Percentiles rank a stretch among this genome's conserved stretches.
These are phyloP conservation scores for Fagus crenata DNA, from an alignment of 306 rosid species.

Conservation along the genomic window DNA sequence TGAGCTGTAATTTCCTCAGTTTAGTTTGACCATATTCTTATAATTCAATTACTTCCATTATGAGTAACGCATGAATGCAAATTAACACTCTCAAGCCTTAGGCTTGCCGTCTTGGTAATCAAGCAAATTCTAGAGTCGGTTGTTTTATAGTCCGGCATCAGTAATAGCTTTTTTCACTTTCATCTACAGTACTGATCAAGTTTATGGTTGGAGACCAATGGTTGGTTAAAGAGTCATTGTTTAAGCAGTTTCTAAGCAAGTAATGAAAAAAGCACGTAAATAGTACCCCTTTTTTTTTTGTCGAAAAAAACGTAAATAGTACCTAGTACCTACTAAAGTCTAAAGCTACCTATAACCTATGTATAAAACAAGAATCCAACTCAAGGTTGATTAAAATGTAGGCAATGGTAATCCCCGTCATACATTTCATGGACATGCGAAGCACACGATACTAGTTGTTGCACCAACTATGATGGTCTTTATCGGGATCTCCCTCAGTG, in stretches of 20 bases:
- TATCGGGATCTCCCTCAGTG: background rate
- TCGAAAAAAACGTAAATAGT: too few species aligned
- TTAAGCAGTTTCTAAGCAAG: slow-evolving; percentile 8
- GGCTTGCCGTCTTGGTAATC: background rate
- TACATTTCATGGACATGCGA: background rate
- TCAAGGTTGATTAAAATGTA: background rate
- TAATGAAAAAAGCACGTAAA: too few species aligned
- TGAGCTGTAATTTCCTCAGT: background rate
- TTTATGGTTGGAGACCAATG: background rate
- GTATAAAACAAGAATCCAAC: too few species aligned
- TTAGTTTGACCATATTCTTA: background rate
- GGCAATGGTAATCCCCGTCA: background rate
- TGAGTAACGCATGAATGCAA: background rate
- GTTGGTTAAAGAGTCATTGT: background rate
- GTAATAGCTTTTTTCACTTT: background rate
- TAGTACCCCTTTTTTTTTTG: too few species aligned
- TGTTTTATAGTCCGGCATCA: background rate
- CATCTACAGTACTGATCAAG: background rate
- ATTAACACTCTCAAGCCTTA: background rate
- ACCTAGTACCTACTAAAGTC: background rate
- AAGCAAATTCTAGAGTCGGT: background rate
- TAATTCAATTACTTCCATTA: background rate
- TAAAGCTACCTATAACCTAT: background rate
- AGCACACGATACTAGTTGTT: background rate
- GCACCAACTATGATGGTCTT: background rate